Evolutionary conservation across 2,329 filamentous ascomycete genomes (phyloP).

Genomic region (Cytospora paraplurivora): DNA sequence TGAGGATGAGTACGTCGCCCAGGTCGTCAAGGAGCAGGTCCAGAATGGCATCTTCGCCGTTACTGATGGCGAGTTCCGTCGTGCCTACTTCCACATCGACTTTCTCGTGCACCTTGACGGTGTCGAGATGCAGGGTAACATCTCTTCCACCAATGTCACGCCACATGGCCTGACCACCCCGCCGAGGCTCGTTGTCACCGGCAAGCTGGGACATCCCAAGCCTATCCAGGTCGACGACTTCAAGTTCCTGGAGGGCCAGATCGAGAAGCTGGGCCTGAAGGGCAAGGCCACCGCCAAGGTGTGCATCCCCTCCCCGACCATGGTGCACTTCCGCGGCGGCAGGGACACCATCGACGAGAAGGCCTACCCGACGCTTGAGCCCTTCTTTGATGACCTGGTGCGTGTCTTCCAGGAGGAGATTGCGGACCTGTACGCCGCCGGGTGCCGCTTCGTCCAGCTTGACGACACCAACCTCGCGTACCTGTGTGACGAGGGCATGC

Average conservation of each 20-base stretch:
- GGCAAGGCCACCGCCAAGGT: constrained; percentile 52
- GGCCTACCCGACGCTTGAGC: constrained; percentile 56
- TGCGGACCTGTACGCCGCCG: constrained; percentile 52
- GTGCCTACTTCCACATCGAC: constrained; percentile 61
- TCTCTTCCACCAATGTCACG: constrained; percentile 46
- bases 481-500: constrained; percentile 59
- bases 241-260: constrained; percentile 52
- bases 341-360: constrained; percentile 53
- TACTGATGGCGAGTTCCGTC: constrained; percentile 60
- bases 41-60: constrained; percentile 51
- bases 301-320: constrained; percentile 60
- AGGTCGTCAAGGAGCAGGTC: constrained; percentile 52
- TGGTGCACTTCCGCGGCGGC: constrained; percentile 61
- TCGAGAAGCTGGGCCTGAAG: constrained; percentile 39
- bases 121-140: constrained; percentile 52
- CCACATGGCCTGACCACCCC: constrained; percentile 52
- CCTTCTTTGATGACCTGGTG: constrained; percentile 58
- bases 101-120: constrained; percentile 57
- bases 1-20: constrained; percentile 52
- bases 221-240: constrained; percentile 60
- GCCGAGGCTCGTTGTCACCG: constrained; percentile 56
- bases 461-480: constrained; percentile 64
- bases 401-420: constrained; percentile 58
- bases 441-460: constrained; percentile 59
- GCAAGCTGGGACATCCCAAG: constrained; percentile 55